Percentiles rank a stretch among this genome's conserved stretches.
phyloP scores from a whole-genome alignment of 2,329 filamentous ascomycete genomes.

The Amauroascus verrucosus region DNA sequence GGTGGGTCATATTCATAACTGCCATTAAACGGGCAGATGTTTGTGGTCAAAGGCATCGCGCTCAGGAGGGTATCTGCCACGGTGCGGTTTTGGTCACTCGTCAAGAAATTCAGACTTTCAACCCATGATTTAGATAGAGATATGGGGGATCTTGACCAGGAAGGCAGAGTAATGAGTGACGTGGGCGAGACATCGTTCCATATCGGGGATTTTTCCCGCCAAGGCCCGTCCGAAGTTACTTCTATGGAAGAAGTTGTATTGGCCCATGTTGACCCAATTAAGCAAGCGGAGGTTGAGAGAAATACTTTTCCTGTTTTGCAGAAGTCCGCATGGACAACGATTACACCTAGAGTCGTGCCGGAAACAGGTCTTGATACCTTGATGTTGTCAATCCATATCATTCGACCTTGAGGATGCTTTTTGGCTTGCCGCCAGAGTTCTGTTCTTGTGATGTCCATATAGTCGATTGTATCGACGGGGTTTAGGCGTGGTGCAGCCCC shows the following conservation, averaged over 20 bases:
- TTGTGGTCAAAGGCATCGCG: slow-evolving; percentile 3
- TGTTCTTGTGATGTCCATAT: not conserved
- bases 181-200: not conserved
- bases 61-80: slow-evolving; percentile 10
- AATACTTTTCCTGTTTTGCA: slow-evolving; percentile 6
- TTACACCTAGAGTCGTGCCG: slow-evolving; percentile 6
- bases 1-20: not conserved
- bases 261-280: slow-evolving; percentile 7
- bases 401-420: not conserved
- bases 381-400: slow-evolving; percentile 13
- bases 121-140: slow-evolving; percentile 7
- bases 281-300: slow-evolving; percentile 9
- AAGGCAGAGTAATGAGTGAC: not conserved
- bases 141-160: not conserved
- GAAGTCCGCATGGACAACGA: slow-evolving; percentile 10
- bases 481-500: not conserved
- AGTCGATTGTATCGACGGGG: not conserved
- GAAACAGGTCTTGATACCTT: not conserved
- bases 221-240: not conserved
- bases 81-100: slow-evolving; percentile 7
- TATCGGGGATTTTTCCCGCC: not conserved
- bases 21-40: slow-evolving; percentile 8
- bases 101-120: slow-evolving; percentile 7
- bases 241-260: not conserved
- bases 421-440: not conserved